These are phyloP conservation scores for Oryza rufipogon DNA, from an alignment of 176 grass and related monocot genomes.

Conservation along the genomic window DNA sequence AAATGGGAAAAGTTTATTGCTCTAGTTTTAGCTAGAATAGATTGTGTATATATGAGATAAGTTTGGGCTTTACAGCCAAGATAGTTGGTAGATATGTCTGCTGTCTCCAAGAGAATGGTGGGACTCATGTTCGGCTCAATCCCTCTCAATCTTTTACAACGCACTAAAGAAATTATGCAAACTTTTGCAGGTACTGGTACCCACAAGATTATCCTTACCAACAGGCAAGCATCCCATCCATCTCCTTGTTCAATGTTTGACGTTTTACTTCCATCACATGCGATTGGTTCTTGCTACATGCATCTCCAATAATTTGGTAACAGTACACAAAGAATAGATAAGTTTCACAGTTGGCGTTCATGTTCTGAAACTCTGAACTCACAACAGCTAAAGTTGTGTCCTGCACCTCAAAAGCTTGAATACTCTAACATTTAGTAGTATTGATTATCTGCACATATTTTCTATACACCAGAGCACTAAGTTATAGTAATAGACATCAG, in stretches of 20 bases:
- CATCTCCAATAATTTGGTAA: neutral
- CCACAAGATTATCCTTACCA: conserved; percentile 76
- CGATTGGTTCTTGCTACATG: neutral
- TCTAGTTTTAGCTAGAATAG: conserved; percentile 26
- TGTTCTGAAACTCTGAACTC: conserved; percentile 16
- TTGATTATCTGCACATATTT: neutral
- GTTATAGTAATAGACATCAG: neutral
- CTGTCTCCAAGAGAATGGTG: neutral
- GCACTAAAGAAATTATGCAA: conserved; percentile 47
- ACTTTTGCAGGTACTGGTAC: conserved; percentile 89
- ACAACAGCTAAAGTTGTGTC: neutral
- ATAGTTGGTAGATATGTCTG: conserved; percentile 25
- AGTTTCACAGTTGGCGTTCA: neutral
- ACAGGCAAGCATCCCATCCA: conserved; percentile 55
- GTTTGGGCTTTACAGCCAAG: conserved; percentile 32
- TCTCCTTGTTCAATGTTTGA: neutral
- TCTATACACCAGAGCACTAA: neutral
- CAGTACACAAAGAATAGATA: neutral
- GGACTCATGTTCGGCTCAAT: conserved; percentile 26
- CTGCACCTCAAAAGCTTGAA: neutral
- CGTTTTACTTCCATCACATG: conserved; percentile 25
- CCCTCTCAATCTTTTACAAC: conserved; percentile 31
- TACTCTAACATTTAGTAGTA: neutral
- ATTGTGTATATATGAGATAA: neutral
- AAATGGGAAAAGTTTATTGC: neutral